Conservation (phyloP, 2,329 filamentous ascomycete species). For the Aotearoamyces nothofagi region DNA sequence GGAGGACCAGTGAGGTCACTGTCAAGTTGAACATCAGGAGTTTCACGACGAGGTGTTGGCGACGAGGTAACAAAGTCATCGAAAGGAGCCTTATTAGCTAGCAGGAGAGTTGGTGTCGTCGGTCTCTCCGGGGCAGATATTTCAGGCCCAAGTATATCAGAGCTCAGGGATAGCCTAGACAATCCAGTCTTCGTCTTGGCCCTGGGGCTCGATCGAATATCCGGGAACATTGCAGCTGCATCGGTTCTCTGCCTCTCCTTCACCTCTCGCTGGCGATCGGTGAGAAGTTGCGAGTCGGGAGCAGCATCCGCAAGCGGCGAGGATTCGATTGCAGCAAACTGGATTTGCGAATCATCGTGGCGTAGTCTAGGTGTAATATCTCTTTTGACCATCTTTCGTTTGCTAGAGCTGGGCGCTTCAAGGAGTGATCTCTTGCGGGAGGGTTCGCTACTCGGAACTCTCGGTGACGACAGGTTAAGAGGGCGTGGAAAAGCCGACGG, state of each 20-base stretch:
- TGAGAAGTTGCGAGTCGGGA: conserved; percentile 58
- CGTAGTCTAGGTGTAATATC: conserved; percentile 37
- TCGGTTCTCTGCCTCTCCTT: conserved; percentile 53
- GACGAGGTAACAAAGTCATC: conserved; percentile 33
- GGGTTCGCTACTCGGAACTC: no score
- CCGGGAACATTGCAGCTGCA: conserved; percentile 50
- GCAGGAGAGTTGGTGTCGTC: conserved; percentile 10
- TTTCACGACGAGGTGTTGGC: conserved; percentile 42
- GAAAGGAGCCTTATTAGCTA: conserved; percentile 9
- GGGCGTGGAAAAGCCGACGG: no score
- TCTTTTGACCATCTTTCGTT: conserved; percentile 20
- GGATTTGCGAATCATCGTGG: conserved; percentile 71
- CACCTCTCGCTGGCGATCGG: conserved; percentile 66
- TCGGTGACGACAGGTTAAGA: no score
- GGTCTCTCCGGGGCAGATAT: conserved; percentile 24
- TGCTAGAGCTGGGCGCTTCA: no score
- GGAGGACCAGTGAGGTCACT: conserved; percentile 15
- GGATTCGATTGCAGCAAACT: conserved; percentile 56
- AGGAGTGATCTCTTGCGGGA: no score
- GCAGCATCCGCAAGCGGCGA: conserved; percentile 32
- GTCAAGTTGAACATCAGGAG: conserved; percentile 26
- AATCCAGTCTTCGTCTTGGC: conserved; percentile 5
- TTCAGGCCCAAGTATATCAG: conserved; percentile 20
- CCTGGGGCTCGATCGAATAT: conserved; percentile 41
- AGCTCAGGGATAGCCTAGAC: conserved; percentile 13